Evolutionary conservation across 352 stramenopile species (phyloP), one percentile per base, ranked within the genome.

Genomic region (Phytophthora cryptogea): DNA sequence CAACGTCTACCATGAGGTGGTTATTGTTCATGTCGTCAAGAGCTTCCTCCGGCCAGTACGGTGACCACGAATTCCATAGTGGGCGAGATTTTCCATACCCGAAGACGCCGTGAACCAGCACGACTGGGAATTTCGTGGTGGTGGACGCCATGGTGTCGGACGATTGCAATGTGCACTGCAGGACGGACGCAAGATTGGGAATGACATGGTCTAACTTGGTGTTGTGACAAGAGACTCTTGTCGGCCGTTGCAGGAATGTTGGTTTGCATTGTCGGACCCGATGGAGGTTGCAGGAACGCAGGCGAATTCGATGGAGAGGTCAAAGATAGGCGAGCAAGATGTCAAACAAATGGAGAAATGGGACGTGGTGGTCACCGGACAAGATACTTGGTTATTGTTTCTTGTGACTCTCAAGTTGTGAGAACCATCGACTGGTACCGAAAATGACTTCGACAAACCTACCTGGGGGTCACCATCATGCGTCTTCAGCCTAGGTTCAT

Each of bases 101-200:
- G 47, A 89, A 83, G 35, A 84, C 67, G 16, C 79, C 76, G 50
- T 91, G 79, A 36, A 91, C 78, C 33, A 91, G 54, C 30, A 89
- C 77, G 9, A 87, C 79, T 0, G 81, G 78, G 33, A 60, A 68
- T 52, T 63, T 75, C n/a, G 76, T 88, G 16, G 30, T 54, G 35
- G 62, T 79, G 3, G 26, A 35, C 11, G 13, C 4, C 51, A 66
- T 69, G 3, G 3, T 56, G 26, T 9, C 30, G 16, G 43, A 60
- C 32, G 53, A 53, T 31, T 41, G 48, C 49, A 45, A 55, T 49
- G 45, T 1, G 8, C 28, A 17, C 8, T 47, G 41, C 26, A 20
- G 17, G 43, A 42, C 32, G 39, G 20, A 47, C 48, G 56, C 20
- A 43, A 11, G 39, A 31, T 17, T 46, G 37, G n/a, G n/a, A 63